Conservation (phyloP, 2,329 filamentous ascomycete species). For the Mycocentrospora acerina region DNA sequence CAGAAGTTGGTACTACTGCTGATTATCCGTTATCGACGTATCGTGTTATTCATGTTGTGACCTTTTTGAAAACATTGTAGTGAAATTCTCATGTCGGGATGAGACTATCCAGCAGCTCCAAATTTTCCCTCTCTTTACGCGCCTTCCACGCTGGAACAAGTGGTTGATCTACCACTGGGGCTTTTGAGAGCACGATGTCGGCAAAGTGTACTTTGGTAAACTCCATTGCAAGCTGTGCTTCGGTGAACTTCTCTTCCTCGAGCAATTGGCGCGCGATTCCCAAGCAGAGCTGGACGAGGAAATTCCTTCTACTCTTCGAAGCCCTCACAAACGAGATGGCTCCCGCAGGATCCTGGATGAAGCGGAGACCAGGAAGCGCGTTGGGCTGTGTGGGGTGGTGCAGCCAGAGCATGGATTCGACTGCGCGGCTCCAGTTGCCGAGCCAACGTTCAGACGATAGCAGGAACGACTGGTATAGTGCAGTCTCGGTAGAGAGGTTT, state of each 20-base stretch:
- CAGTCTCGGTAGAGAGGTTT: slow-evolving; percentile 5
- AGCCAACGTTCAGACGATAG: slow-evolving; percentile 23
- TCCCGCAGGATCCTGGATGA: slow-evolving; percentile 25
- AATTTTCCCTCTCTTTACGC: slow-evolving; percentile 19
- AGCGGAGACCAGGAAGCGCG: slow-evolving; percentile 21
- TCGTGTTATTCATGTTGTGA: background rate
- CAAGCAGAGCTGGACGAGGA: slow-evolving; percentile 34
- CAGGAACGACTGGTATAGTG: slow-evolving; percentile 30
- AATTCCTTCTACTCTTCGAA: slow-evolving; percentile 14
- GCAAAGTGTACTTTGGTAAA: slow-evolving; percentile 35
- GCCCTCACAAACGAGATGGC: slow-evolving; percentile 12
- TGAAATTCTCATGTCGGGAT: slow-evolving; percentile 16
- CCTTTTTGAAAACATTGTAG: background rate
- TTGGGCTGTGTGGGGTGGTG: slow-evolving; percentile 28
- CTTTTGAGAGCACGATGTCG: slow-evolving; percentile 28
- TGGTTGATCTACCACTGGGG: slow-evolving; percentile 3
- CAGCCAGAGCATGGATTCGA: slow-evolving; percentile 31
- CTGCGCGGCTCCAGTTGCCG: slow-evolving; percentile 20
- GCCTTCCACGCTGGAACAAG: slow-evolving; percentile 3
- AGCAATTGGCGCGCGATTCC: slow-evolving; percentile 33
- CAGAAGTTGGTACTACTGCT: too few relatives aligned
- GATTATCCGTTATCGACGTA: background rate
- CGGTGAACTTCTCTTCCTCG: slow-evolving; percentile 27
- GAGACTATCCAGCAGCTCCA: slow-evolving; percentile 30
- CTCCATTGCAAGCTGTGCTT: slow-evolving; percentile 32